Conservation (phyloP, 352 stramenopile species). For the Phytophthora colocasiae region DNA sequence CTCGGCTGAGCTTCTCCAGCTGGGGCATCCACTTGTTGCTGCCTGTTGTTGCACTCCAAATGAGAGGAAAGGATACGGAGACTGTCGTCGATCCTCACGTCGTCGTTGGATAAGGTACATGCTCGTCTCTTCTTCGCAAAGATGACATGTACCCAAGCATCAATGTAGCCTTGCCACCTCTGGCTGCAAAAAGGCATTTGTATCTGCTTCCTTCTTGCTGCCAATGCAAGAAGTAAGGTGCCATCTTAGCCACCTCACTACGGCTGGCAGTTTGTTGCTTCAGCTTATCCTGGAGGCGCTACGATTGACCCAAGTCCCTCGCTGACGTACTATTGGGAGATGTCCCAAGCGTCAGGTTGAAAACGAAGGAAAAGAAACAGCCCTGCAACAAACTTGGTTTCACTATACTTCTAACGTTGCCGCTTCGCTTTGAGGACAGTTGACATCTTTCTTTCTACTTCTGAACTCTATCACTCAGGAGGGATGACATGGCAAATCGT, state of each 20-base stretch:
- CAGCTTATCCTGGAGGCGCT: conserved; percentile 4
- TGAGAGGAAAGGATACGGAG: conserved; percentile 11
- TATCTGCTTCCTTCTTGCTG: too few species aligned
- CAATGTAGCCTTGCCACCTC: background rate
- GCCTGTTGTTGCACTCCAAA: background rate
- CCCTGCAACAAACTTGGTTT: conserved; percentile 25
- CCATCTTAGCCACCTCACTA: background rate
- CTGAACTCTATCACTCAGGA: background rate
- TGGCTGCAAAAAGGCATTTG: background rate
- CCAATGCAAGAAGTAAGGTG: background rate
- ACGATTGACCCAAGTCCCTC: conserved; percentile 9
- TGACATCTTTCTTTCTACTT: conserved; percentile 15
- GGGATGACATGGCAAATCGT: conserved; percentile 15
- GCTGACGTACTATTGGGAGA: conserved; percentile 4
- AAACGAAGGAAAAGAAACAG: conserved; percentile 25
- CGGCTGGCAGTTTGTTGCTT: background rate
- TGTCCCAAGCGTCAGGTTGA: conserved; percentile 32
- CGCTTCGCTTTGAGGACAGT: conserved; percentile 7
- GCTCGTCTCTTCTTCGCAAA: conserved; percentile 1
- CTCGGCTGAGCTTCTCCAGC: conserved; percentile 1
- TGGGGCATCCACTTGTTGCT: conserved; percentile 1
- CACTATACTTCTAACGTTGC: conserved; percentile 17
- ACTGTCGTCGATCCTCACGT: background rate
- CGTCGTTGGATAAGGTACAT: conserved; percentile 1
- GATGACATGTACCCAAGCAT: conserved; percentile 4